phyloP scores from a whole-genome alignment of 257 asterid genomes.

The Echium plantagineum region DNA sequence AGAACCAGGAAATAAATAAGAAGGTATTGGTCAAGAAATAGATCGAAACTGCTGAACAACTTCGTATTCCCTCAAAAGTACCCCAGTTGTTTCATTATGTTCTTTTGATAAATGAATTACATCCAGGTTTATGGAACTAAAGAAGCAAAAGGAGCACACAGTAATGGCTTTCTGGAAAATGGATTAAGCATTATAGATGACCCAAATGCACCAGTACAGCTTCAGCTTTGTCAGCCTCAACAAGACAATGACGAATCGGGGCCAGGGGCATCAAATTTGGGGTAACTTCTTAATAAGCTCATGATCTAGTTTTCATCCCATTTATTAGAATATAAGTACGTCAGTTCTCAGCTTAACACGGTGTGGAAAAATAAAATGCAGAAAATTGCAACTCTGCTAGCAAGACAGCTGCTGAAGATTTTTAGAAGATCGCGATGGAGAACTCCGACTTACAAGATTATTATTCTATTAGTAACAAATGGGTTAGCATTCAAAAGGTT shows the following conservation, averaged over 20 bases:
- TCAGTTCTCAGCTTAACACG: constrained; percentile 9
- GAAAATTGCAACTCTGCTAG: constrained; percentile 33
- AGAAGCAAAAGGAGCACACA: constrained; percentile 32
- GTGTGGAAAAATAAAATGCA: constrained; percentile 15
- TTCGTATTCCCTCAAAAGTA: background rate
- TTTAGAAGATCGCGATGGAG: constrained; percentile 13
- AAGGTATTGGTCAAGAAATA: constrained; percentile 30
- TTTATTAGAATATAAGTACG: background rate
- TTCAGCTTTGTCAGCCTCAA: constrained; percentile 77
- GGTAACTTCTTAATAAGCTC: constrained; percentile 27
- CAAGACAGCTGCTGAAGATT: constrained; percentile 12
- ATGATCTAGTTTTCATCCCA: constrained; percentile 1
- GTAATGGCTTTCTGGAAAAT: constrained; percentile 23
- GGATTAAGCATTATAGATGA: constrained; percentile 35
- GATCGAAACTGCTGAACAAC: background rate
- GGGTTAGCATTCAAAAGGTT: background rate
- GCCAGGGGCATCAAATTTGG: constrained; percentile 26
- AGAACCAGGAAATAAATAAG: constrained; percentile 38
- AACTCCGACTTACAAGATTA: background rate
- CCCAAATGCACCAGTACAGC: constrained; percentile 41
- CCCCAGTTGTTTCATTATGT: constrained; percentile 2
- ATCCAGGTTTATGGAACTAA: constrained; percentile 43
- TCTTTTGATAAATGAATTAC: constrained; percentile 3
- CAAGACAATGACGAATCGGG: constrained; percentile 29
- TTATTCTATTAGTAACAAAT: constrained; percentile 8